Evolutionary conservation across 352 stramenopile species (phyloP), one percentile per base, ranked within the genome.

Genomic region (Pythium oligandrum): DNA sequence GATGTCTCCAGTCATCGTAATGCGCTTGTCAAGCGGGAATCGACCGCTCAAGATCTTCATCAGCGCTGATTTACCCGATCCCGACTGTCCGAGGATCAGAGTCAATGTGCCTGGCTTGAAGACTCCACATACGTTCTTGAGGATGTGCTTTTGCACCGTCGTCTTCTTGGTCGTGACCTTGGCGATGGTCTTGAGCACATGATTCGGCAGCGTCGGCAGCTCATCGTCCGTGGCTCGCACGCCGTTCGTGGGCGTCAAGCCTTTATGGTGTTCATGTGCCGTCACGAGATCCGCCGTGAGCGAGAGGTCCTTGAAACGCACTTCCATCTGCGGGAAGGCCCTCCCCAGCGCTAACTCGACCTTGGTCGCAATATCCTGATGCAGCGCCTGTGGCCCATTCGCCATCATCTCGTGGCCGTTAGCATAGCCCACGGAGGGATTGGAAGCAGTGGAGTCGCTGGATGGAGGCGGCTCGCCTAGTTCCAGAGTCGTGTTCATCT

Each of bases 11-110:
- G 63, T 52, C 3, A 88, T 30, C 1, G 26, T 53, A 36, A 83
- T 65, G 37, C 60, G 66, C 55, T 71, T 81, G 47, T 68, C 56
- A 36, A 78, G 52, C 3, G 66, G 70, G 53, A 88, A 84, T 0
- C 73, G 72, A 1, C 70, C 70, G 43, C 65, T 74, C 11, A 88
- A 58, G 4, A 79, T n/a, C 59, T 86, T 84, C 59, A 88, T 72
- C 36, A 83, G 53, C 48, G 77, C 62, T 7, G 75, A 73, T 58
- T 86, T 83, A 55, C 72, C 75, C 3, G 75, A 81, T 12, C 64
- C 64, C 2, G 62, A 70, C 59, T 84, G 71, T 6, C 73, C 75
- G 7, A 84, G 58, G 32, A 86, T 63, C n/a, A 86, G 68, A 37
- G 75, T 86, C 39, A 83, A 51, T 0, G 68, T 79, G 9, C 75